Evolutionary conservation across 1,284 basidiomycete species (phyloP).

Genomic region (Xerocomus nothofagi): DNA sequence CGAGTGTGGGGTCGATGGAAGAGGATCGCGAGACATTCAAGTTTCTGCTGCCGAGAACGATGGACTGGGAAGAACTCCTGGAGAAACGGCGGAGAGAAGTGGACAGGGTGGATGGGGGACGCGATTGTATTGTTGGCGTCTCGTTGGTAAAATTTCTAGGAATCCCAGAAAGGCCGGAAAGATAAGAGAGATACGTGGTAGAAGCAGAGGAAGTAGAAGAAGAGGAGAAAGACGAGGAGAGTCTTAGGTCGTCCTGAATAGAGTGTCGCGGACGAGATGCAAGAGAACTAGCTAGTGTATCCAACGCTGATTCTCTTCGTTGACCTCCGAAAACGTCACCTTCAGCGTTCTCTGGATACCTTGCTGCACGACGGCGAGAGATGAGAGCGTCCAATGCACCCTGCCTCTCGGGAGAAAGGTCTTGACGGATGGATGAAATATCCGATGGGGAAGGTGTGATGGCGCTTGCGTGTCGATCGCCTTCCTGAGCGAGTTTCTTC

Average conservation of each 20-base stretch:
- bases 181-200: constrained; percentile 17
- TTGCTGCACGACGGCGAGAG: constrained; percentile 25
- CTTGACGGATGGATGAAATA: constrained; percentile 49
- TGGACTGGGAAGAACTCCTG: constrained; percentile 22
- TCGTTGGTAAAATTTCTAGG: constrained; percentile 13
- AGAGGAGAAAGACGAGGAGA: constrained; percentile 24
- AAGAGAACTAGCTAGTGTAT: constrained; percentile 24
- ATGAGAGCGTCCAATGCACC: constrained; percentile 39
- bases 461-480: constrained; percentile 32
- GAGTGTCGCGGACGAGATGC: constrained; percentile 28
- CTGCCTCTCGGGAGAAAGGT: constrained; percentile 42
- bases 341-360: constrained; percentile 13
- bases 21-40: constrained; percentile 29
- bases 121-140: constrained; percentile 22
- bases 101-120: constrained; percentile 14
- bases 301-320: constrained; percentile 18
- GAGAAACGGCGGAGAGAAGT: constrained; percentile 23
- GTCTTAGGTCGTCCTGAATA: constrained; percentile 10
- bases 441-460: constrained; percentile 53
- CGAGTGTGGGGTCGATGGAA: constrained; percentile 15
- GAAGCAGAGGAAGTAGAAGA: constrained; percentile 29
- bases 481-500: constrained; percentile 45
- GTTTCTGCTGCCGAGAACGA: constrained; percentile 29
- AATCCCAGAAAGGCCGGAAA: constrained; percentile 14
- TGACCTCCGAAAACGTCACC: constrained; percentile 28